phyloP scores from a whole-genome alignment of 2,329 filamentous ascomycete species.

The Colletotrichum shisoi region DNA sequence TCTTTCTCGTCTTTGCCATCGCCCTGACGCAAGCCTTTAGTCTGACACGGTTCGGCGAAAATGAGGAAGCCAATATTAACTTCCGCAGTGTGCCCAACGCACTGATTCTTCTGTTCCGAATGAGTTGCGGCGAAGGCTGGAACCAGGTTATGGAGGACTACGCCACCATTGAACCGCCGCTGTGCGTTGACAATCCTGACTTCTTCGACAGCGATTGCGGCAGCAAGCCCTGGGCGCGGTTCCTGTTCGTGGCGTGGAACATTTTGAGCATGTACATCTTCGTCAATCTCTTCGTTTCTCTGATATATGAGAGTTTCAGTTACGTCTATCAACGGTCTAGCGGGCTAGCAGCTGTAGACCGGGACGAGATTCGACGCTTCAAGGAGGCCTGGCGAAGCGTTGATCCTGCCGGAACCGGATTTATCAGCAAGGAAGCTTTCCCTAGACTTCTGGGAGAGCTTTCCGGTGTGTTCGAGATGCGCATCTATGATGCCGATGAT shows the following conservation, averaged over 20 bases:
- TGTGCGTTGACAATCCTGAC: conserved; percentile 74
- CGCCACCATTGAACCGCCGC: conserved; percentile 77
- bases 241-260: conserved; percentile 95
- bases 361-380: conserved; percentile 94
- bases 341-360: conserved; percentile 86
- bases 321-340: conserved; percentile 98
- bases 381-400: conserved; percentile 98
- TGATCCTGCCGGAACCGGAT: conserved; percentile 89
- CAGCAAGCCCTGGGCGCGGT: conserved; percentile 85
- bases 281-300: conserved; percentile 95
- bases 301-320: conserved; percentile 99
- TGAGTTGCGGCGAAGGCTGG: conserved; percentile 95
- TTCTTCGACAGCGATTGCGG: conserved; percentile 95
- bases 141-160: conserved; percentile 97
- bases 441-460: conserved; percentile 89
- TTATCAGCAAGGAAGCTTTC: conserved; percentile 88
- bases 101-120: conserved; percentile 89
- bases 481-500: conserved; percentile 91
- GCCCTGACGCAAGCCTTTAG: conserved; percentile 96
- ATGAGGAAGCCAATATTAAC: conserved; percentile 82
- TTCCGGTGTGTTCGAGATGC: conserved; percentile 95
- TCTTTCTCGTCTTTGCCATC: conserved; percentile 96
- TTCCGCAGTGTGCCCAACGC: conserved; percentile 94
- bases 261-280: conserved; percentile 99
- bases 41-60: conserved; percentile 81